phyloP scores from a whole-genome alignment of 768 basidiomycete species.

The Phanerochaete carnosa region DNA sequence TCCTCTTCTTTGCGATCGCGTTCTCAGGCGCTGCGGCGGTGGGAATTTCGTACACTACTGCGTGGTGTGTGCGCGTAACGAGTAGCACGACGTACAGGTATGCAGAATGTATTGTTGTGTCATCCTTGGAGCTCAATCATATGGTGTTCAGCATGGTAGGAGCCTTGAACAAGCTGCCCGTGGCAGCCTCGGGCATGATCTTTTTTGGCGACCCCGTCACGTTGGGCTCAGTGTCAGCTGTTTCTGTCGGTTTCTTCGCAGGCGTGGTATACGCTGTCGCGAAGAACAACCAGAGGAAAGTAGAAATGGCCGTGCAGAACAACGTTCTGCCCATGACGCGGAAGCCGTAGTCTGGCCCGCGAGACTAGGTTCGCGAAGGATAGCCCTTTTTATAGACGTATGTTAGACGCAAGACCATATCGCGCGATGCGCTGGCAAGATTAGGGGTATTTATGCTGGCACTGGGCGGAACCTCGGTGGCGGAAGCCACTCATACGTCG shows the following conservation, averaged over 20 bases:
- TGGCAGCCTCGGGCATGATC: conserved; percentile 97
- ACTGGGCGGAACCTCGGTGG: background rate
- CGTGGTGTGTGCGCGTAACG: conserved; percentile 96
- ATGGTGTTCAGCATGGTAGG: conserved; percentile 78
- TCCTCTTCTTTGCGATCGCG: conserved; percentile 83
- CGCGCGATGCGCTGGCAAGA: background rate
- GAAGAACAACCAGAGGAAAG: conserved; percentile 88
- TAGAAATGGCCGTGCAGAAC: conserved; percentile 50
- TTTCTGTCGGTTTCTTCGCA: conserved; percentile 86
- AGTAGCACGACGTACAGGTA: conserved; percentile 98
- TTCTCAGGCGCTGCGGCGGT: conserved; percentile 98
- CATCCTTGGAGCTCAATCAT: conserved; percentile 2
- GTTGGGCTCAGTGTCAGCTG: conserved; percentile 82
- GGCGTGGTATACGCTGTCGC: conserved; percentile 91
- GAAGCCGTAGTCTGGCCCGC: conserved; percentile 28
- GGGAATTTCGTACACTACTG: conserved; percentile 96
- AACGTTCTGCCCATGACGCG: conserved; percentile 63
- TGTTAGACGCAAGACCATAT: background rate
- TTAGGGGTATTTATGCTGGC: too few relatives aligned
- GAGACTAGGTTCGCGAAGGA: background rate
- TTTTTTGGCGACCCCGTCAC: conserved; percentile 94
- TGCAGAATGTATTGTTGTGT: conserved; percentile 16
- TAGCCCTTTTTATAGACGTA: background rate
- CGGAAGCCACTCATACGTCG: background rate
- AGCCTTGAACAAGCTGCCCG: conserved; percentile 94